Base-by-base conservation (phyloP, 768 basidiomycete genomes). In the Suillus plorans region DNA sequence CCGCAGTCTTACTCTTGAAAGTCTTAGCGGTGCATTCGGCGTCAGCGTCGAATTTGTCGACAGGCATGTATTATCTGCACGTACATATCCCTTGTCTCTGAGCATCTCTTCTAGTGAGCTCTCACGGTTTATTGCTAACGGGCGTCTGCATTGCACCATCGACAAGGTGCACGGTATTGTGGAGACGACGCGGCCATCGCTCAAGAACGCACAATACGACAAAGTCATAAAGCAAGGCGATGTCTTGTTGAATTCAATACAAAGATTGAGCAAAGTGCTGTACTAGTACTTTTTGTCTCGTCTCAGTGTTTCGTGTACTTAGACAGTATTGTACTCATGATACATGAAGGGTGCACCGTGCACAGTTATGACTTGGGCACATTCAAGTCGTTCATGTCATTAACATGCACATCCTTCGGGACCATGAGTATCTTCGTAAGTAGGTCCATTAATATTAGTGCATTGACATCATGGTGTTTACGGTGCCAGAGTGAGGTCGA, bases 91-190 rank as follows among this genome's bases (percentile, higher is more conserved):
- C 41, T 42, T 18, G 3, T 42, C 5, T 42, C 60, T 65, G 7
- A 68, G 62, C 12, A 25, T 50, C n/a, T n/a, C 4, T 52, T 25
- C 16, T 55, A 95, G 94, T 69, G 96, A 99, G 72, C 82, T 99
- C 42, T 93, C 94, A 37, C 86, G 89, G 8, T 97, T 98, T 80
- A 98, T 99, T 69, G 90, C 95, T 18, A 85, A 86, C 16, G 91
- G 92, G 28, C 84, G 97, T 13, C 77, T 99, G 59, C 88, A 93
- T 71, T 92, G 90, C 69, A 88, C 89, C 1, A 98, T 99, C 65
- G 96, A 99, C 82, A 93, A 94, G 71, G 97, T 99, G n/a, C 84
- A 90, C 63, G 94, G 95, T 0, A 85, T 98, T 44, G 95, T 98
- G 18, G 92, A 95, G 79, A 98, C 97, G 31, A 95, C 92, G 57